A percentile compares a stretch with the other conserved stretches of the same genome.
These are phyloP conservation scores for Polyporus arcularius DNA, from an alignment of 768 basidiomycete genomes.

Conservation along the genomic window DNA sequence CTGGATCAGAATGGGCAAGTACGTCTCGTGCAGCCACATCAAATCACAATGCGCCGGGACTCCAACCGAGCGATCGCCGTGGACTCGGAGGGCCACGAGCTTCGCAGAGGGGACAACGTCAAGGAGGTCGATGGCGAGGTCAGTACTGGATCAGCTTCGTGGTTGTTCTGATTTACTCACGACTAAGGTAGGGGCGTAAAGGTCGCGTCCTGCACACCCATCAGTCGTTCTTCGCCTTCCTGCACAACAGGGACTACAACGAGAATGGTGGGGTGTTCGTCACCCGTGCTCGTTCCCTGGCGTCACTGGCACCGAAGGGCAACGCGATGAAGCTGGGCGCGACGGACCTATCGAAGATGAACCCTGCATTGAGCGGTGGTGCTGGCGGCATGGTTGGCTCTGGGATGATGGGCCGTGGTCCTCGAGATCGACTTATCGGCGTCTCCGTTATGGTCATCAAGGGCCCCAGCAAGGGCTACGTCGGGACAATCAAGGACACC, in stretches of 20 bases:
- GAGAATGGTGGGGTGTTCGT: conserved; percentile 97
- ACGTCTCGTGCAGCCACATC: conserved; percentile 87
- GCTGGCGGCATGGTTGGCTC: conserved; percentile 82
- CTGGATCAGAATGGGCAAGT: conserved; percentile 93
- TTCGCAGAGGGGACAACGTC: conserved; percentile 87
- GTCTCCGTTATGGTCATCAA: conserved; percentile 76
- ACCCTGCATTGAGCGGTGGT: conserved; percentile 68
- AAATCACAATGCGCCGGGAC: conserved; percentile 90
- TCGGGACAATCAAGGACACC: conserved; percentile 93
- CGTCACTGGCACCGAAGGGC: conserved; percentile 85
- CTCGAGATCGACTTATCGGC: conserved; percentile 82
- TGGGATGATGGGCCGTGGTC: conserved; percentile 75
- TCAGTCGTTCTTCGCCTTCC: conserved; percentile 91
- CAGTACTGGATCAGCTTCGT: conserved; percentile 25
- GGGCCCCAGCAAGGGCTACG: conserved; percentile 88
- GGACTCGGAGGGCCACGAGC: conserved; percentile 85
- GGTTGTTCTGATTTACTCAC: neutral
- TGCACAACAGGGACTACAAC: conserved; percentile 86
- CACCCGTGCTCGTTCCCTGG: conserved; percentile 78
- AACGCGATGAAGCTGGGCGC: conserved; percentile 61
- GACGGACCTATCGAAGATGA: conserved; percentile 89
- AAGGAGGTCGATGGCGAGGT: conserved; percentile 92
- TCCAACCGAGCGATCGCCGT: conserved; percentile 82
- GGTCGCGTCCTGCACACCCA: conserved; percentile 92
- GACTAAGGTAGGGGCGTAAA: conserved; percentile 66